Evolutionary conservation across 1,284 basidiomycete species (phyloP).

Genomic region (Ceratobasidium sp.): DNA sequence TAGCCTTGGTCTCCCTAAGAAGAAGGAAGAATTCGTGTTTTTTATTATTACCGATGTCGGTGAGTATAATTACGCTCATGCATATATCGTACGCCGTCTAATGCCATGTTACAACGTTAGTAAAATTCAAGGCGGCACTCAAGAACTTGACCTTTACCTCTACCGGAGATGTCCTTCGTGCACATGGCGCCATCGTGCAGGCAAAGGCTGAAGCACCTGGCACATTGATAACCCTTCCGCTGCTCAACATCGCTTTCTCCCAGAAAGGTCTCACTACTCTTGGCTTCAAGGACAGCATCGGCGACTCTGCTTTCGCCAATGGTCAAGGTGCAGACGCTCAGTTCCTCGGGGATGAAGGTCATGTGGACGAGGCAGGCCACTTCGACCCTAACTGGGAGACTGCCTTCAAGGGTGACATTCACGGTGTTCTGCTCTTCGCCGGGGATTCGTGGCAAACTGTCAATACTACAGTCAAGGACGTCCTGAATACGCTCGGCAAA

Average conservation of each 20-base stretch:
- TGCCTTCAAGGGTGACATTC: conserved; percentile 56
- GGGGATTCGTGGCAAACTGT: conserved; percentile 32
- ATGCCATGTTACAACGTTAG: neutral
- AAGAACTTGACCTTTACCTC: neutral
- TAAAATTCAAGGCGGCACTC: conserved; percentile 20
- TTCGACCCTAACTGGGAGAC: conserved; percentile 53
- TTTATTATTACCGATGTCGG: conserved; percentile 18
- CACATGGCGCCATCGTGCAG: neutral
- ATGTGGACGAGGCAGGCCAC: conserved; percentile 45
- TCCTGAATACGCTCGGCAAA: neutral
- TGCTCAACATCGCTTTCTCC: conserved; percentile 51
- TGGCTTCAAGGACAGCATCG: conserved; percentile 57
- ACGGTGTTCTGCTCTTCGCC: conserved; percentile 50
- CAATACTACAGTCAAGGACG: conserved; percentile 1
- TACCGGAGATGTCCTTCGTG: conserved; percentile 2
- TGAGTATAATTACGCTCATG: neutral
- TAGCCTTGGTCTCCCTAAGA: conserved; percentile 28
- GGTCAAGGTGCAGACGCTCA: conserved; percentile 57
- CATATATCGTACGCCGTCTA: neutral
- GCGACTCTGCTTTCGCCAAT: conserved; percentile 54
- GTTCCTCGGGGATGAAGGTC: conserved; percentile 53
- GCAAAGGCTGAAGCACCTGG: neutral
- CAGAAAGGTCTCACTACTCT: conserved; percentile 51
- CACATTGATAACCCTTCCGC: conserved; percentile 35
- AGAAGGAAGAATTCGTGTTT: conserved; percentile 39